A percentile compares a stretch with the other conserved stretches of the same genome.
Evolutionary conservation across 345 rosid species (phyloP).

Genomic region (Eucalyptus marginata): DNA sequence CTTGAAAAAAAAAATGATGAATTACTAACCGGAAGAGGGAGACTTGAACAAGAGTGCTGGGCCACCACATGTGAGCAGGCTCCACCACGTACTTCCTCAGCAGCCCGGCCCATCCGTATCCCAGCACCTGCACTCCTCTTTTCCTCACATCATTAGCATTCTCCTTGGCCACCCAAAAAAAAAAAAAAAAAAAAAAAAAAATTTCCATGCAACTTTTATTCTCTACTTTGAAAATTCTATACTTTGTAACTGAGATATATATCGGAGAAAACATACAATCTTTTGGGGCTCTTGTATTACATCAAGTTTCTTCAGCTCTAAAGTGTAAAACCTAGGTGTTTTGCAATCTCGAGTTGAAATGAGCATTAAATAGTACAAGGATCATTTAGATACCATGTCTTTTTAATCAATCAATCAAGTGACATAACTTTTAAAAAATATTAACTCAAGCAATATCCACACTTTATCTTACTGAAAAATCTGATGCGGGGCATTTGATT

Average conservation of each 20-base stretch:
- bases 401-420: no score
- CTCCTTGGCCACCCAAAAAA: background rate
- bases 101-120: constrained; percentile 6
- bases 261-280: background rate
- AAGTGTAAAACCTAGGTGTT: no score
- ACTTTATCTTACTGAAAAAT: rapidly evolving
- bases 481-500: rapidly evolving
- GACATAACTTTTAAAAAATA: background rate
- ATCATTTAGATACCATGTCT: background rate
- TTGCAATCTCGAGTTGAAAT: no score
- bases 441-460: background rate
- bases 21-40: constrained; percentile 1
- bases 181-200: no score
- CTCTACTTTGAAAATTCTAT: background rate
- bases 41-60: constrained; percentile 3
- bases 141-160: background rate
- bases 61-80: constrained; percentile 13
- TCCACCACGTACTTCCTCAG: constrained; percentile 4
- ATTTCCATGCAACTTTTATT: background rate
- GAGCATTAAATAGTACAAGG: background rate
- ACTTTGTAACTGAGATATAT: background rate
- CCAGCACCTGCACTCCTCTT: background rate
- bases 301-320: background rate
- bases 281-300: background rate
- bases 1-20: background rate